These are phyloP conservation scores for Fusarium ramigenum DNA, from an alignment of 2,329 filamentous ascomycete species.

Conservation along the genomic window DNA sequence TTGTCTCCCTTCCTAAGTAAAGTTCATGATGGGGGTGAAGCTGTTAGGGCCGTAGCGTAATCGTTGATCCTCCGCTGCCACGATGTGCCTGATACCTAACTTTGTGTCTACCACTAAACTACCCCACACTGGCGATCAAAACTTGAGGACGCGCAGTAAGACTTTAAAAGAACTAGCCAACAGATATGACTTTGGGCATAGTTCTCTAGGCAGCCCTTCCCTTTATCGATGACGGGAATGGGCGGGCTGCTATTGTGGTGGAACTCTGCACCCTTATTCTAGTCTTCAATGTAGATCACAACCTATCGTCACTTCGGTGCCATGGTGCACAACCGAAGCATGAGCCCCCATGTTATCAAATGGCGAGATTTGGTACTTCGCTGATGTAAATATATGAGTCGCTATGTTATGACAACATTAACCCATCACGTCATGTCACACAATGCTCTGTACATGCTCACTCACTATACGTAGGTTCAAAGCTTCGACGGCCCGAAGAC, in stretches of 20 bases:
- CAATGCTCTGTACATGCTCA: background rate
- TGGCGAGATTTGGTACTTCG: constrained; percentile 7
- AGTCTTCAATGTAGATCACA: constrained; percentile 15
- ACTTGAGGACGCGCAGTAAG: constrained; percentile 23
- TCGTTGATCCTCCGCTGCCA: constrained; percentile 14
- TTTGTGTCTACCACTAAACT: constrained; percentile 2
- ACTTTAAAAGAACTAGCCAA: constrained; percentile 10
- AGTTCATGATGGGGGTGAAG: background rate
- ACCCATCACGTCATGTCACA: constrained; percentile 23
- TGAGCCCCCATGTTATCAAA: background rate
- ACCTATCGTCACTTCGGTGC: constrained; percentile 13
- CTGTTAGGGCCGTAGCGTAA: background rate
- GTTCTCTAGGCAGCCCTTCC: background rate
- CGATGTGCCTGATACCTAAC: constrained; percentile 9
- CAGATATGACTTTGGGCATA: background rate
- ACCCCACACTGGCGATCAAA: constrained; percentile 33
- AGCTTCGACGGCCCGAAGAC: background rate
- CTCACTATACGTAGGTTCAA: constrained; percentile 17
- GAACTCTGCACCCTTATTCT: background rate
- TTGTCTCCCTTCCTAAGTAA: background rate
- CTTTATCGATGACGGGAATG: background rate
- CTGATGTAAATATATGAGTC: background rate
- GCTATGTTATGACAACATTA: background rate
- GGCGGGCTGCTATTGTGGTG: background rate
- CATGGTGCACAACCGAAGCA: background rate